Evolutionary conservation across 2,329 filamentous ascomycete genomes (phyloP), one percentile per base, ranked within the genome.

Genomic region (Ophiosphaerella korrae): DNA sequence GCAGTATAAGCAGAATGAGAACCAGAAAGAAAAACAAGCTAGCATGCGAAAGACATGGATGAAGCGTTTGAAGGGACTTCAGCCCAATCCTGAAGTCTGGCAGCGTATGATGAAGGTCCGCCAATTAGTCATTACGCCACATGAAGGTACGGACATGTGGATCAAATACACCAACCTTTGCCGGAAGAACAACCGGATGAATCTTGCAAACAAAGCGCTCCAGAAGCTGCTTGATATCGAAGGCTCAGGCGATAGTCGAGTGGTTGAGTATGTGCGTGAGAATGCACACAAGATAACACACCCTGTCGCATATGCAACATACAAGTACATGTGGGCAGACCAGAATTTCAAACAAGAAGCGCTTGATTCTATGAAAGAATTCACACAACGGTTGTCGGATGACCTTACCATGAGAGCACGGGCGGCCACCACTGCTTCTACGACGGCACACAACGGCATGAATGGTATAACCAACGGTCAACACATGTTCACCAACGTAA

Each of bases 161-260:
- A 97, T 99, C 79, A 99, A 99, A 72, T 99, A 97, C 72, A 90
- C 94, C 66, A 99, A 97, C 66, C 84, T 99, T 5, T 99, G 95
- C 75, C 89, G 95, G 66, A 99, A 99, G 75, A 96, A 93, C 38
- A 89, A 91, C 50, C 88, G 94, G 26, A 92, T 93, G 82, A 93
- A 94, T 8, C 83, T 99, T 42, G 94, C 94, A 1, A 94, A 99
- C 76, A 95, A 96, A 76, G 95, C 92, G 9, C 79, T 99, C 45
- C 92, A 94, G 71, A 90, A 91, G 54, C 80, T 99, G n/a, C 88
- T 97, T 48, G 78, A 73, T 39, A 74, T 74, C 24, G 67, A 72
- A 40, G 63, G 62, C 26, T 50, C 60, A 3, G 63, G 63, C 45
- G 63, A 66, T 24, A 63, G 63, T 26, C 62, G 66, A 26, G 60